Base-by-base conservation (phyloP, 805 yeast genomes). In the Saccharomycopsis schoenii region DNA sequence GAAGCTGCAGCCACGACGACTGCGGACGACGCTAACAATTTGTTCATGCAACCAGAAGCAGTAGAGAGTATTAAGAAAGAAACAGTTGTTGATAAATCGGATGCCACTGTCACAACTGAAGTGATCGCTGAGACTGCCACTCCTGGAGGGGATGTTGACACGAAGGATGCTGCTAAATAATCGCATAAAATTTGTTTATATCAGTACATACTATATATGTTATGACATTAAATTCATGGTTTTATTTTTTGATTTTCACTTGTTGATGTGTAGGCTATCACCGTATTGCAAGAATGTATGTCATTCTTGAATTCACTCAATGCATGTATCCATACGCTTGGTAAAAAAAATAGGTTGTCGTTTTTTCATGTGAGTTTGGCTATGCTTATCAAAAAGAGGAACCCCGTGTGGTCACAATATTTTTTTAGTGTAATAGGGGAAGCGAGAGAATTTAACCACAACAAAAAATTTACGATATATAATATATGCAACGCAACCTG, bases 21-120 rank as follows among this genome's bases (percentile, higher is more conserved):
- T 34, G 39, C 56, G n/a, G 64, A 61, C 9, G 64, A 61, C 19
- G 59, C 59, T 14, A 61, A 61, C 24, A 63, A 63, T 55, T 61
- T 63, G 61, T 63, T 63, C 39, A 59, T 63, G 61, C 61, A 63
- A 40, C 65, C 65, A 1, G 65, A 63, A 37, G 65, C 58, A 11
- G 60, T 55, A 34, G 58, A 60, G 15, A 56, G 52, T 14, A 47
- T 47, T n/a, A 47, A 47, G 34, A 24, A 25, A 12, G 52, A 47
- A 47, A 47, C 52, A 10, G 15, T 11, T 1, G 6, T 25, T 21
- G 34, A 6, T 29, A 29, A 29, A 6, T 6, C 34, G 6, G 34
- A 29, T 29, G n/a, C 52, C 10, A n/a, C 34, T 24, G 14, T 34
- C 34, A 19, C 52, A 5, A 21, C 10, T 10, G n/a, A 47, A 17